Conservation (phyloP, 176 grass and related monocot species). For the Guadua angustifolia region DNA sequence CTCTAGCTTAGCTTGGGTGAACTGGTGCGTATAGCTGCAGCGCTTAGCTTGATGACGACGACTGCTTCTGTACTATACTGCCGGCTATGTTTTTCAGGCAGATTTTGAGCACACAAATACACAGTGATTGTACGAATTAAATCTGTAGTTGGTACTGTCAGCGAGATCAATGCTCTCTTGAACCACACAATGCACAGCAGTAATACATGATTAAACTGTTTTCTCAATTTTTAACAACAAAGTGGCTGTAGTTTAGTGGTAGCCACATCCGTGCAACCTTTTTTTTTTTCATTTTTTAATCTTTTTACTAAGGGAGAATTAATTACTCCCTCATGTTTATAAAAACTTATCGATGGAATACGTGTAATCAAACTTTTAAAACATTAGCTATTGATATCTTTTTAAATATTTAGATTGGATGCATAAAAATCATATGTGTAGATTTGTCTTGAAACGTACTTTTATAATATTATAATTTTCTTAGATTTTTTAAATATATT, state of each 20-base stretch:
- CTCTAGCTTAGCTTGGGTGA: not conserved
- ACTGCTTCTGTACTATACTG: constrained; percentile 31
- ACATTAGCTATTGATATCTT: too few species aligned
- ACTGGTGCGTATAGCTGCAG: not conserved
- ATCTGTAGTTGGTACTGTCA: not conserved
- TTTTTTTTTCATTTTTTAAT: too few species aligned
- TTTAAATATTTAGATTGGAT: too few species aligned
- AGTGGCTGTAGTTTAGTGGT: constrained; percentile 43
- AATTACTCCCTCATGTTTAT: too few species aligned
- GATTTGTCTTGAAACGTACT: too few species aligned
- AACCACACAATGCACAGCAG: not conserved
- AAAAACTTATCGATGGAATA: too few species aligned
- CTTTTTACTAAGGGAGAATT: too few species aligned
- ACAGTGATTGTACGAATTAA: not conserved
- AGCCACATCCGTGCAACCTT: too few species aligned
- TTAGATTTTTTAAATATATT: too few species aligned
- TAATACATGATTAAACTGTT: not conserved
- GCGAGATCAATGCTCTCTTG: not conserved
- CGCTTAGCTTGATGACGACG: not conserved
- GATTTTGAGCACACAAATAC: constrained; percentile 32
- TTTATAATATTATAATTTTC: too few species aligned
- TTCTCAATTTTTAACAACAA: accelerated
- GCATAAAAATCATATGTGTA: too few species aligned
- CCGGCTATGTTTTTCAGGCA: not conserved
- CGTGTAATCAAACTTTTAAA: too few species aligned